phyloP scores from a whole-genome alignment of 2,329 filamentous ascomycete genomes.

The Colletotrichum sublineola region DNA sequence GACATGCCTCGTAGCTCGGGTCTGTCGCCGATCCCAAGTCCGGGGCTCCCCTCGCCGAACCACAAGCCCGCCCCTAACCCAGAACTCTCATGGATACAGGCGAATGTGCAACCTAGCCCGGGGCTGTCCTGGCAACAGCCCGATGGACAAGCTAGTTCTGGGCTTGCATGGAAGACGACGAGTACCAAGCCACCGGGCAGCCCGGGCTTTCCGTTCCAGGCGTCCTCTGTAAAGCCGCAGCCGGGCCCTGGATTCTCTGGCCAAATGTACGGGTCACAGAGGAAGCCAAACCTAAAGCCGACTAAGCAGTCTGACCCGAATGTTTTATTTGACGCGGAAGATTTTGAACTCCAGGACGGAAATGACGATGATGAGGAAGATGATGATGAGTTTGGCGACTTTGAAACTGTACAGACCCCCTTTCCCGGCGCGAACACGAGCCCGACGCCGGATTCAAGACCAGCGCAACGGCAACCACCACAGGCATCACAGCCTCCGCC shows the following conservation, averaged over 20 bases:
- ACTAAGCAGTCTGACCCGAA: conserved; percentile 56
- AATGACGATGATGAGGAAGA: conserved; percentile 52
- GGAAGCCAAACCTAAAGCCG: conserved; percentile 15
- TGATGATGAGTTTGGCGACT: conserved; percentile 71
- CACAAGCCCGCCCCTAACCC: conserved; percentile 7
- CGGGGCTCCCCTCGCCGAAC: conserved; percentile 18
- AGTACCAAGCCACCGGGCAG: conserved; percentile 16
- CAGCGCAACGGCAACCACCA: conserved; percentile 44
- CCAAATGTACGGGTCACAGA: conserved; percentile 18
- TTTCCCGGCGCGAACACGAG: conserved; percentile 29
- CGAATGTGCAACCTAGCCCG: background rate
- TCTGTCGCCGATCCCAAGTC: conserved; percentile 35
- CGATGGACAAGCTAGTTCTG: conserved; percentile 16
- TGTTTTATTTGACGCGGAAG: conserved; percentile 76
- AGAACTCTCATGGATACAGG: background rate
- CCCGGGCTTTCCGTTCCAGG: conserved; percentile 22
- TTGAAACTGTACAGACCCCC: conserved; percentile 61
- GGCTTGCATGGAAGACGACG: conserved; percentile 17
- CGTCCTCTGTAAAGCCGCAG: conserved; percentile 40
- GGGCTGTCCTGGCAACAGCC: conserved; percentile 21
- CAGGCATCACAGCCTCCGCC: conserved; percentile 43
- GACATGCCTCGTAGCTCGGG: conserved; percentile 30
- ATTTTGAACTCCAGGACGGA: conserved; percentile 59
- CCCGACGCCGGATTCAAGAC: conserved; percentile 33
- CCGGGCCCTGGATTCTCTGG: conserved; percentile 44